Conservation (phyloP, 257 asterid genomes). For the Nicotiana benthamiana region DNA sequence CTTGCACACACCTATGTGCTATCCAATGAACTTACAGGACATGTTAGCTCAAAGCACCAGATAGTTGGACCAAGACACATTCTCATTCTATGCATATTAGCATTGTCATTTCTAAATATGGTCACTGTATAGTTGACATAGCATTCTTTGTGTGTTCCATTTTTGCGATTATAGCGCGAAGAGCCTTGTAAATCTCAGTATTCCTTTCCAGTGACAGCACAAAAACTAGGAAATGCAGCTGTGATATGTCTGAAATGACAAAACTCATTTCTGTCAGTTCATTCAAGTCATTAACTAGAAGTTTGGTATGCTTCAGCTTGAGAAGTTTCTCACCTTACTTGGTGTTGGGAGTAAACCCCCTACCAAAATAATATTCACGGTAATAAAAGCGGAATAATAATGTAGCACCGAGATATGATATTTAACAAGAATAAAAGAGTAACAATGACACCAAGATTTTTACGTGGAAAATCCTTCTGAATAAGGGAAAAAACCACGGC, state of each 20-base stretch:
- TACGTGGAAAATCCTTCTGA: too few species aligned
- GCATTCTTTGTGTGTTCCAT: background rate
- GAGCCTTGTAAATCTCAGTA: too few species aligned
- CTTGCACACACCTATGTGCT: constrained; percentile 57
- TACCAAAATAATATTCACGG: too few species aligned
- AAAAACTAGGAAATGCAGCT: background rate
- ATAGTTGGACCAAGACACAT: constrained; percentile 2
- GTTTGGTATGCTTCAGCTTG: background rate
- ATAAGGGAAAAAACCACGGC: too few species aligned
- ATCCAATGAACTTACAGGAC: constrained; percentile 73
- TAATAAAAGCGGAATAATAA: too few species aligned
- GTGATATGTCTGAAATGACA: background rate
- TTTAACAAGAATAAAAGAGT: too few species aligned
- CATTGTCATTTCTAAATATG: too few species aligned
- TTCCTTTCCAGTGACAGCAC: too few species aligned
- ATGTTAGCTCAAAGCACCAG: constrained; percentile 36
- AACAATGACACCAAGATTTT: too few species aligned
- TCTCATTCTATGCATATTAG: too few species aligned
- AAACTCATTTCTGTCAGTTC: background rate
- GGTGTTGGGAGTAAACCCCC: too few species aligned
- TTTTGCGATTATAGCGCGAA: background rate
- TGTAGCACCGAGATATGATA: too few species aligned
- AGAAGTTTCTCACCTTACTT: background rate
- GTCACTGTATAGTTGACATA: background rate
- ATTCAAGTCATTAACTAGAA: background rate